These are phyloP conservation scores for Sutorius australiensis DNA, from an alignment of 768 basidiomycete genomes.

Conservation along the genomic window DNA sequence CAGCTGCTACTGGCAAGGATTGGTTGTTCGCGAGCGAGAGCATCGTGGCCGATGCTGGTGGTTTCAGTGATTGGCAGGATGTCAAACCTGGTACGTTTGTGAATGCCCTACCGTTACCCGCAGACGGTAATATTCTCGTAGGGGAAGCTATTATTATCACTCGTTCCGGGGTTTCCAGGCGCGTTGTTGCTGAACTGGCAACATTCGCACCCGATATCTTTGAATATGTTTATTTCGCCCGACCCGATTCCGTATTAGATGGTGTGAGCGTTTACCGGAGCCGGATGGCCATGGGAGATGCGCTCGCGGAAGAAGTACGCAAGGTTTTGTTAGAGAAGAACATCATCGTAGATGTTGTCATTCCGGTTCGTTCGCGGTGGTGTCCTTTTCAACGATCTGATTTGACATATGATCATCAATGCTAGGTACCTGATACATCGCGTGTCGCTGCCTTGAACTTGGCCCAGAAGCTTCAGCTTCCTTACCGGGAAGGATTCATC, in stretches of 20 bases:
- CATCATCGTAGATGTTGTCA: constrained; percentile 88
- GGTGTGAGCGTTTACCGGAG: constrained; percentile 96
- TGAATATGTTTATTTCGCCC: constrained; percentile 97
- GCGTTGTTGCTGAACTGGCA: constrained; percentile 64
- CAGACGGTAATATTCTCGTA: constrained; percentile 26
- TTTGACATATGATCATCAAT: neutral
- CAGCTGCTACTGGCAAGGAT: constrained; percentile 58
- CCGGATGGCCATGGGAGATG: constrained; percentile 99
- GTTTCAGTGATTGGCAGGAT: constrained; percentile 91
- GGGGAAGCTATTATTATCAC: constrained; percentile 98
- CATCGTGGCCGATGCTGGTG: constrained; percentile 91
- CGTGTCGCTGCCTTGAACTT: constrained; percentile 94
- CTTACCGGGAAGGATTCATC: constrained; percentile 97
- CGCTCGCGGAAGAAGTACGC: constrained; percentile 83
- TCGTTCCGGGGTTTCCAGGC: constrained; percentile 66
- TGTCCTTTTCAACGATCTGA: neutral
- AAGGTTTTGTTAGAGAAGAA: constrained; percentile 64
- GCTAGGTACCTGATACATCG: constrained; percentile 90
- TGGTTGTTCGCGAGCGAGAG: constrained; percentile 94
- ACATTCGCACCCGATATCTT: constrained; percentile 97
- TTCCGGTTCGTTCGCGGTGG: constrained; percentile 55
- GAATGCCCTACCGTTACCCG: neutral
- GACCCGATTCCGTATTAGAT: constrained; percentile 96
- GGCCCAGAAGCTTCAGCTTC: constrained; percentile 83
- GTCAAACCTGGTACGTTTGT: constrained; percentile 72